A percentile compares a stretch with the other conserved stretches of the same genome.
phyloP scores from a whole-genome alignment of 129 eudicot genomes.

The Erigeron canadensis region DNA sequence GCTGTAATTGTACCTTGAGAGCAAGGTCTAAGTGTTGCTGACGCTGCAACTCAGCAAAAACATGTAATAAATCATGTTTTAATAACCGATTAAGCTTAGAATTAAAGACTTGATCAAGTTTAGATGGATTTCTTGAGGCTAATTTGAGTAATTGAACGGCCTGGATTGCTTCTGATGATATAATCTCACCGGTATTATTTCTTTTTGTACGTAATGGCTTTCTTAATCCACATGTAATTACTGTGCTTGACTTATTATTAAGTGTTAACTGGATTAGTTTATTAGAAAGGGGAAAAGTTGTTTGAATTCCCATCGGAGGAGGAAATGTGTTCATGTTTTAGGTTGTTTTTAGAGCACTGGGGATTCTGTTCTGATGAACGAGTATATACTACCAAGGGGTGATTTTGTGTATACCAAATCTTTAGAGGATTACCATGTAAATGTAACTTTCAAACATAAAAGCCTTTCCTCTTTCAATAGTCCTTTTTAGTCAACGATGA shows the following conservation, averaged over 20 bases:
- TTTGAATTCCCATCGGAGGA: slow-evolving; percentile 12
- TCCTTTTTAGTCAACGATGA: no score
- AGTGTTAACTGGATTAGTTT: not conserved
- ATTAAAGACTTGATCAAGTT: slow-evolving; percentile 52
- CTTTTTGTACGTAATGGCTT: slow-evolving; percentile 54
- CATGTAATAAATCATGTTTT: slow-evolving; percentile 71
- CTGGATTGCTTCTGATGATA: slow-evolving; percentile 81
- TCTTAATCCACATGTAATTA: slow-evolving; percentile 50
- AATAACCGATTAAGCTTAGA: slow-evolving; percentile 55
- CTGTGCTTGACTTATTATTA: slow-evolving; percentile 11
- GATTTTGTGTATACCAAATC: no score
- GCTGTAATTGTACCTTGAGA: slow-evolving; percentile 37
- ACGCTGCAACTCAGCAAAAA: slow-evolving; percentile 61
- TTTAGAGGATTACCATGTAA: no score
- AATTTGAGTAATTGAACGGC: slow-evolving; percentile 75
- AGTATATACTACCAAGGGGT: no score
- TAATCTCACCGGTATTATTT: slow-evolving; percentile 33
- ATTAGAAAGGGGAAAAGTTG: no score
- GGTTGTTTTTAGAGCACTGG: no score
- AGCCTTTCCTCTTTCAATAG: no score
- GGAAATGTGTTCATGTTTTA: no score
- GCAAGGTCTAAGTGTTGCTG: slow-evolving; percentile 60
- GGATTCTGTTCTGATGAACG: no score
- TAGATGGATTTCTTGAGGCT: slow-evolving; percentile 63
- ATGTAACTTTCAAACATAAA: no score